Percentiles rank a stretch among this genome's conserved stretches.
phyloP scores from a whole-genome alignment of 495 filamentous ascomycete genomes.

The Xylaria flabelliformis region DNA sequence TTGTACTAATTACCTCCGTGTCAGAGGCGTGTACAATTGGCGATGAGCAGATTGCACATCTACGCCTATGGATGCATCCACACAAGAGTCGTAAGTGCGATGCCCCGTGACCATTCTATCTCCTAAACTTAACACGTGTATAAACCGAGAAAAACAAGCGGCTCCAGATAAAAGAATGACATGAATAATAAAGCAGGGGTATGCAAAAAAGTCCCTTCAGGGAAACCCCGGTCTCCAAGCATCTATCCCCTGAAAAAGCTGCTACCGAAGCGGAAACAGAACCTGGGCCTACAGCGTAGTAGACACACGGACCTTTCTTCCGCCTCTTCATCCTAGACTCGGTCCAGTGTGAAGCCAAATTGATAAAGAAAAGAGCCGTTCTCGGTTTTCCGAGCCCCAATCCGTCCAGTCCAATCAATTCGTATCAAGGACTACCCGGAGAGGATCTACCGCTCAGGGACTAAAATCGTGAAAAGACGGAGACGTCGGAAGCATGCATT shows the following conservation, averaged over 20 bases:
- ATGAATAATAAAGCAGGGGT: conserved; percentile 40
- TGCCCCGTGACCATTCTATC: conserved; percentile 39
- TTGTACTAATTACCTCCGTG: conserved; percentile 26
- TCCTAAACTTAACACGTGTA: conserved; percentile 32
- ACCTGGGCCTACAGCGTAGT: conserved; percentile 31
- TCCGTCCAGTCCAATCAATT: conserved; percentile 38
- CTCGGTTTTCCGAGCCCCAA: conserved; percentile 26
- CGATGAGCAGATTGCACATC: conserved; percentile 32
- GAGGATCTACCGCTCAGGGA: conserved; percentile 42
- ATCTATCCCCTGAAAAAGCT: conserved; percentile 31
- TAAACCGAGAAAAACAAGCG: conserved; percentile 30
- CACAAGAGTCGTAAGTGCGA: conserved; percentile 46
- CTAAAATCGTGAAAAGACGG: conserved; percentile 41
- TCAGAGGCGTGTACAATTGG: conserved; percentile 25
- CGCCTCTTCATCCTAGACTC: conserved; percentile 30
- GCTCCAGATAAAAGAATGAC: conserved; percentile 38
- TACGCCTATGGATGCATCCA: conserved; percentile 34
- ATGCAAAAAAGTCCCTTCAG: conserved; percentile 32
- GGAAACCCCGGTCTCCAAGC: conserved; percentile 37
- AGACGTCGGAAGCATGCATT: conserved; percentile 44
- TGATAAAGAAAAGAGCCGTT: conserved; percentile 42
- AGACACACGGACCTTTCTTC: conserved; percentile 30
- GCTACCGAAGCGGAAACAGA: conserved; percentile 22
- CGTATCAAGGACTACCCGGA: conserved; percentile 34
- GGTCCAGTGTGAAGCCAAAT: conserved; percentile 28